Percentiles rank a stretch among this genome's conserved stretches.
Evolutionary conservation across 768 basidiomycete species (phyloP).

Genomic region (Auriculariales sp.): DNA sequence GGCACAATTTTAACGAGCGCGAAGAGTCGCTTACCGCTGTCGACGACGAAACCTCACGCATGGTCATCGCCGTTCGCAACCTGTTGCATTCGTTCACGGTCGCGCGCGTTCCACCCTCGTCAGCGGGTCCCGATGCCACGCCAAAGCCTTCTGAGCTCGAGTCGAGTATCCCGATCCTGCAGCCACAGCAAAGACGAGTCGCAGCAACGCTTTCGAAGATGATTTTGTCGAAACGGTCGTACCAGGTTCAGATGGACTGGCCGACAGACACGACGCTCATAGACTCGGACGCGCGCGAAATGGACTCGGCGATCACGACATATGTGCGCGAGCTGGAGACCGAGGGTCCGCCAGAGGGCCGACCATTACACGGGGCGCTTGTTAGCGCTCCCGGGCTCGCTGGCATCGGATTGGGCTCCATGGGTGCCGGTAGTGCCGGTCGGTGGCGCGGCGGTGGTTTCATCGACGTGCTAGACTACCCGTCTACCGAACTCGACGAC

Average conservation of each 20-base stretch:
- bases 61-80: neutral
- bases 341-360: constrained; percentile 38
- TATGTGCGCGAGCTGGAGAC: constrained; percentile 15
- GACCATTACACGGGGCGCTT: constrained; percentile 13
- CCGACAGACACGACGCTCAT: constrained; percentile 10
- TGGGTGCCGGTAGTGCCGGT: constrained; percentile 67
- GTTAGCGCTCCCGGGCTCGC: constrained; percentile 14
- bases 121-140: neutral
- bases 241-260: constrained; percentile 22
- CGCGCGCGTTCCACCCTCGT: neutral
- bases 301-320: constrained; percentile 12
- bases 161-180: constrained; percentile 22
- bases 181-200: constrained; percentile 71
- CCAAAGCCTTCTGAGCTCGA: neutral
- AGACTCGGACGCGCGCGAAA: constrained; percentile 14
- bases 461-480: constrained; percentile 38
- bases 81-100: neutral
- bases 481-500: constrained; percentile 35
- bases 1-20: neutral
- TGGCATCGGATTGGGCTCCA: constrained; percentile 54
- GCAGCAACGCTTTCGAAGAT: constrained; percentile 85
- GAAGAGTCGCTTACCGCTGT: neutral
- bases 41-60: neutral
- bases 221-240: constrained; percentile 76
- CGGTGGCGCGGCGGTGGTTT: constrained; percentile 81